phyloP scores from a whole-genome alignment of 768 basidiomycete genomes.

The Krasilnikovozyma curviuscula region DNA sequence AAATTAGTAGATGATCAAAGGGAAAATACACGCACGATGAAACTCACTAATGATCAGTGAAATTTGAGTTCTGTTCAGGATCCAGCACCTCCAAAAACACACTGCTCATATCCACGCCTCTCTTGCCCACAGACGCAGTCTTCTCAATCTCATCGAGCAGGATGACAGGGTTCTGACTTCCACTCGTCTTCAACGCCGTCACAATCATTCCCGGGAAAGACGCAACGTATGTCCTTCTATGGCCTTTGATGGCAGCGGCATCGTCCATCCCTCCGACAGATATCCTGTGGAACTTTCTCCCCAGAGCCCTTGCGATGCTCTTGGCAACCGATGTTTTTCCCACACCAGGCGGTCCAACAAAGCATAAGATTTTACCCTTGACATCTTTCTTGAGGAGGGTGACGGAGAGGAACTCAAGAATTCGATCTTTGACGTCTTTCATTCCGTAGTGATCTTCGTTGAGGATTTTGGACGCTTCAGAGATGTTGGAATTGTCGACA shows the following conservation, averaged over 20 bases:
- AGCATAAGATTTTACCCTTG: conserved; percentile 90
- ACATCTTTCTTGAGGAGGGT: conserved; percentile 87
- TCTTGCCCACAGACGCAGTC: conserved; percentile 37
- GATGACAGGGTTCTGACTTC: conserved; percentile 82
- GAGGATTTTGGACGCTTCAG: conserved; percentile 61
- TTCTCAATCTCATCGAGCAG: conserved; percentile 94
- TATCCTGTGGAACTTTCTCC: conserved; percentile 86
- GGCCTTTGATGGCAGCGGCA: conserved; percentile 97
- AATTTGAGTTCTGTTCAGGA: conserved; percentile 83
- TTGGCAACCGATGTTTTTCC: conserved; percentile 24
- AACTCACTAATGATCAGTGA: conserved; percentile 83
- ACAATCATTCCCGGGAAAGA: conserved; percentile 88
- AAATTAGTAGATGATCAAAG: background rate
- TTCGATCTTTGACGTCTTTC: conserved; percentile 76
- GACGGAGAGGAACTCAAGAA: conserved; percentile 87
- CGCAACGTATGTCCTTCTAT: conserved; percentile 91
- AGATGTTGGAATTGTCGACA: conserved; percentile 73
- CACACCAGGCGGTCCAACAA: conserved; percentile 91
- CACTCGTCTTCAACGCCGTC: conserved; percentile 78
- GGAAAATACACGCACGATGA: background rate
- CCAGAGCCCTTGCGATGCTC: conserved; percentile 68
- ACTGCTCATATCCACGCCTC: conserved; percentile 79
- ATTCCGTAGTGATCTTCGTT: conserved; percentile 90
- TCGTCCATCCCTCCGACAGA: conserved; percentile 91
- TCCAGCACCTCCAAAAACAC: conserved; percentile 84